Evolutionary conservation across 176 grass and related monocot species (phyloP).

Genomic region (Juncus effusus): DNA sequence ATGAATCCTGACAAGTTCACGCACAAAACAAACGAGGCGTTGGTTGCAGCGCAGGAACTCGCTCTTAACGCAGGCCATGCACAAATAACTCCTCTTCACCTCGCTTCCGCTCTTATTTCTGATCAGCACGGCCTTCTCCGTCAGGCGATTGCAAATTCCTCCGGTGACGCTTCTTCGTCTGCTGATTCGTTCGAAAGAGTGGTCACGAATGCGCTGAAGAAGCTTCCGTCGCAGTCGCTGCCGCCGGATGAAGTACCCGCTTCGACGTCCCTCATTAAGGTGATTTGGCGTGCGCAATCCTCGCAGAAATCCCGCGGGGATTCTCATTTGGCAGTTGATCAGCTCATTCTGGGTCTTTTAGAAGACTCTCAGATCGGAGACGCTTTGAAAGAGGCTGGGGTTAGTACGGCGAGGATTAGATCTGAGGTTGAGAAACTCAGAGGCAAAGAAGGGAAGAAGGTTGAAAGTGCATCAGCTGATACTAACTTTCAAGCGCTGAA

Average conservation of each 20-base stretch:
- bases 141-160: conserved; percentile 51
- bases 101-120: conserved; percentile 37
- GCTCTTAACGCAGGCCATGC: conserved; percentile 55
- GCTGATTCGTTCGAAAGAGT: conserved; percentile 62
- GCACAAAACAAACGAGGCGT: conserved; percentile 92
- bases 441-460: conserved; percentile 40
- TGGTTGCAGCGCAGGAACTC: conserved; percentile 71
- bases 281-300: conserved; percentile 58
- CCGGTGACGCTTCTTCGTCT: conserved; percentile 26
- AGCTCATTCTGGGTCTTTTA: conserved; percentile 53
- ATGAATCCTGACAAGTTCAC: conserved; percentile 99
- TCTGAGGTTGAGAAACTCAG: conserved; percentile 63
- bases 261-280: conserved; percentile 55
- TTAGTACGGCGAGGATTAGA: conserved; percentile 31
- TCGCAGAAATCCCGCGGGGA: conserved; percentile 61
- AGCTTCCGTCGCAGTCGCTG: conserved; percentile 54
- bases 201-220: conserved; percentile 43
- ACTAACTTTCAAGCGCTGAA: conserved; percentile 72
- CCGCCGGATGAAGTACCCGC: conserved; percentile 50
- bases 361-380: conserved; percentile 67
- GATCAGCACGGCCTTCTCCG: conserved; percentile 50
- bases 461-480: conserved; percentile 61
- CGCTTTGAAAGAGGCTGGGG: conserved; percentile 62
- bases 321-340: conserved; percentile 71
- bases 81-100: conserved; percentile 70